These are phyloP conservation scores for Choiromyces venosus DNA, from an alignment of 495 filamentous ascomycete species.

Conservation along the genomic window DNA sequence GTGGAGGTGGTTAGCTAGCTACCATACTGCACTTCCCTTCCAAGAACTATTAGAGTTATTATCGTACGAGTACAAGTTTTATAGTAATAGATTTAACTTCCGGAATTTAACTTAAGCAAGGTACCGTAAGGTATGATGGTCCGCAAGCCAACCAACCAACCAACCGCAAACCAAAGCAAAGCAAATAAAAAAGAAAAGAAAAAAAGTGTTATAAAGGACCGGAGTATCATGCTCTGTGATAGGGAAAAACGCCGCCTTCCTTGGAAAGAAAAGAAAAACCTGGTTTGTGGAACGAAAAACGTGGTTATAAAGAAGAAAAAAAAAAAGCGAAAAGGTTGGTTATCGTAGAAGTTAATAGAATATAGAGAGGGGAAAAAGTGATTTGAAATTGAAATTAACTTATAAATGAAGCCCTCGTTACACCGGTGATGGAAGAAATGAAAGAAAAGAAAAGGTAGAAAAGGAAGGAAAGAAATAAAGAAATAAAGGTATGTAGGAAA, in stretches of 20 bases:
- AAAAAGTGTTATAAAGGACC: not conserved
- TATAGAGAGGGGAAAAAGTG: too few relatives aligned
- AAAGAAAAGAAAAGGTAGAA: not conserved
- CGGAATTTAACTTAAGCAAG: not conserved
- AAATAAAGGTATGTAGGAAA: not conserved
- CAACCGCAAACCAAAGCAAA: too few relatives aligned
- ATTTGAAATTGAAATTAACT: not conserved
- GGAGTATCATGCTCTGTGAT: too few relatives aligned
- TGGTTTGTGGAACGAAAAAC: not conserved
- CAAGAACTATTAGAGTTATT: not conserved
- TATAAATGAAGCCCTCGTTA: not conserved
- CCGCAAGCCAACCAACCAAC: not conserved
- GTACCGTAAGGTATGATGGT: too few relatives aligned
- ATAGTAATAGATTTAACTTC: not conserved
- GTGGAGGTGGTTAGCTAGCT: not conserved
- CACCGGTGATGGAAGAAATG: not conserved
- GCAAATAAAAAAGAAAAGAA: not conserved
- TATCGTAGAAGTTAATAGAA: too few relatives aligned
- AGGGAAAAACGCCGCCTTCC: not conserved
- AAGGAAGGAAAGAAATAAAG: not conserved
- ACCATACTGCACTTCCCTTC: not conserved
- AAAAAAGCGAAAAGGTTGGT: too few relatives aligned
- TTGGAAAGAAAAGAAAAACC: too few relatives aligned
- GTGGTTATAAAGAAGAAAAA: too few relatives aligned
- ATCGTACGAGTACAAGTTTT: not conserved